These are phyloP conservation scores for Arachnopeziza araneosa DNA, from an alignment of 2,329 filamentous ascomycete genomes.

Conservation along the genomic window DNA sequence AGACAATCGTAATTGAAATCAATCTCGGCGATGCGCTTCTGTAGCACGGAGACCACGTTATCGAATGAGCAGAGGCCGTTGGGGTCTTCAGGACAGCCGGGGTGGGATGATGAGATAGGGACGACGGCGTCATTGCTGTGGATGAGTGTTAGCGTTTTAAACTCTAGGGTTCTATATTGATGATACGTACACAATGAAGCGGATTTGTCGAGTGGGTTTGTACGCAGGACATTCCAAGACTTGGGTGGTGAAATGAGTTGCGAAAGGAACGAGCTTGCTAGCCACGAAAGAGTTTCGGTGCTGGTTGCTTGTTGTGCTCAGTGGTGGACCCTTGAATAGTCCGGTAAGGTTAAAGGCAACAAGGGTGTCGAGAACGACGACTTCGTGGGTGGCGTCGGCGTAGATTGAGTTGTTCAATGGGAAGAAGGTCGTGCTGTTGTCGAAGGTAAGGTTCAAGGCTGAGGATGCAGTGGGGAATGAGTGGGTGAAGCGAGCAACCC, in stretches of 20 bases:
- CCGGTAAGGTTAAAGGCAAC: conserved; percentile 11
- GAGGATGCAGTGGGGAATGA: conserved; percentile 23
- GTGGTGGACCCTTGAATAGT: conserved; percentile 7
- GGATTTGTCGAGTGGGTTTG: conserved; percentile 6
- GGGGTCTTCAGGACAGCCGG: conserved; percentile 6
- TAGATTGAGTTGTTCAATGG: conserved; percentile 39
- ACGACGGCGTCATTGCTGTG: conserved; percentile 11
- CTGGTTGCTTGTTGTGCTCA: conserved; percentile 4
- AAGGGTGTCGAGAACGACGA: conserved; percentile 18
- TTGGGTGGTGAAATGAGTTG: conserved; percentile 10
- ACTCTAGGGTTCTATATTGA: background rate
- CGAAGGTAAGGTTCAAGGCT: conserved; percentile 23
- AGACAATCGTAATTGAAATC: conserved; percentile 13
- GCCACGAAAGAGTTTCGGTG: conserved; percentile 6
- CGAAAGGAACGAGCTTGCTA: conserved; percentile 10
- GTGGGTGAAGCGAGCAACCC: conserved; percentile 10
- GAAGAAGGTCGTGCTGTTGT: conserved; percentile 38
- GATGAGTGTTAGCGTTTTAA: background rate
- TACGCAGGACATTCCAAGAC: conserved; percentile 10
- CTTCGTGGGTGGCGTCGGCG: conserved; percentile 39
- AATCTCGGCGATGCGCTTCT: conserved; percentile 10
- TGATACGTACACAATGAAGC: conserved; percentile 10
- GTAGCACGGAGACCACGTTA: conserved; percentile 8
- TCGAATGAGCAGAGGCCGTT: conserved; percentile 12
- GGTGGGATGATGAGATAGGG: conserved; percentile 6